Evolutionary conservation across 2,329 filamentous ascomycete genomes (phyloP).

Genomic region (Immersiporthe knoxdaviesiana): DNA sequence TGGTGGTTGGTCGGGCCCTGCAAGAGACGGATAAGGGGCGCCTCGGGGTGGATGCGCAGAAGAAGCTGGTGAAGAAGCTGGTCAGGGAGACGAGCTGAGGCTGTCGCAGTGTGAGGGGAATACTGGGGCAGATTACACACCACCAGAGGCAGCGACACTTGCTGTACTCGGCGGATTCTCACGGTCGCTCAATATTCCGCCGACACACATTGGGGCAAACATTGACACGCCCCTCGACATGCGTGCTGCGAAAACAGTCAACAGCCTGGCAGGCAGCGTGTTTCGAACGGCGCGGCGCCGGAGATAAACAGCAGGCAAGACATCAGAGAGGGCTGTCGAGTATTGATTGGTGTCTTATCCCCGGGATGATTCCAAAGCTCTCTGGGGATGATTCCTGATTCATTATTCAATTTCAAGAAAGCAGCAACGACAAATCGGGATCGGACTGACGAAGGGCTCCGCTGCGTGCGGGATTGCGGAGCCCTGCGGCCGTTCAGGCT

Average conservation of each 20-base stretch:
- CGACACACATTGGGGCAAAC: not conserved
- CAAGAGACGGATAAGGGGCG: slow-evolving; percentile 73
- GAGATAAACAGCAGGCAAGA: not conserved
- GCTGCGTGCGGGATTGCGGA: not conserved
- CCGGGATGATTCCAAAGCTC: not conserved
- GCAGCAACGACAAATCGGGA: not conserved
- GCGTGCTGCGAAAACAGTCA: not conserved
- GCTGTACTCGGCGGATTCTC: not conserved
- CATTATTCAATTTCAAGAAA: not conserved
- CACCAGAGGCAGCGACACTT: not conserved
- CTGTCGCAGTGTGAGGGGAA: not conserved
- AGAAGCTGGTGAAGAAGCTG: slow-evolving; percentile 68
- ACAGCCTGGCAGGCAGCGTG: not conserved
- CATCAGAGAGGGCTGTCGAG: not conserved
- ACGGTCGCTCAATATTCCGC: not conserved
- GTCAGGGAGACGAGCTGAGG: slow-evolving; percentile 60
- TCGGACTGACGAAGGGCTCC: not conserved
- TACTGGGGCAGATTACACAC: not conserved
- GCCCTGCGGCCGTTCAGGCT: not conserved
- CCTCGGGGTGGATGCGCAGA: slow-evolving; percentile 68
- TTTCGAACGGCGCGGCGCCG: not conserved
- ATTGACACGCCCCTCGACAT: not conserved
- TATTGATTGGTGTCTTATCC: not conserved
- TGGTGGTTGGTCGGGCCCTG: slow-evolving; percentile 79
- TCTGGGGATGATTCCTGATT: not conserved